These are phyloP conservation scores for Saccharomyces hybrid DNA, from an alignment of 1,139 yeast species.

Conservation along the genomic window DNA sequence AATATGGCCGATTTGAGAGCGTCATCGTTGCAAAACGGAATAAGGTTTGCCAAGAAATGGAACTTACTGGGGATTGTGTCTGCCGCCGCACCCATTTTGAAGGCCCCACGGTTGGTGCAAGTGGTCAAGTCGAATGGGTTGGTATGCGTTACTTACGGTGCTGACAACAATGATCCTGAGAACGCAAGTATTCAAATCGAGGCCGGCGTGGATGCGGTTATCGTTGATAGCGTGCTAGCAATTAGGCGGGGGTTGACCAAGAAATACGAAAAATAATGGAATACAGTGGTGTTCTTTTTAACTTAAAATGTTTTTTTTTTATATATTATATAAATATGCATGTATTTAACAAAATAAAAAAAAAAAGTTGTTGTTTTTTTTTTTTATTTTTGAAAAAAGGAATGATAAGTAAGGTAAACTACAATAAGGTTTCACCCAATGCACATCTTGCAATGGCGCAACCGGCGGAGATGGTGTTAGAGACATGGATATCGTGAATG, in stretches of 20 bases:
- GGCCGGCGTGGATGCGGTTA: constrained; percentile 96
- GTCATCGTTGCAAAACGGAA: constrained; percentile 80
- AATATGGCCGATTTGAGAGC: constrained; percentile 87
- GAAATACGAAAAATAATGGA: background rate
- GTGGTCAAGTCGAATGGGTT: constrained; percentile 86
- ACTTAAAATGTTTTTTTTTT: too few species aligned
- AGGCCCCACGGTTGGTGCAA: constrained; percentile 81
- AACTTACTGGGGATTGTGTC: constrained; percentile 86
- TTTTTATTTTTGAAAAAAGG: background rate
- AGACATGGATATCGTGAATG: constrained; percentile 63
- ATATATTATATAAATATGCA: background rate
- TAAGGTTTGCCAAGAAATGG: constrained; percentile 88
- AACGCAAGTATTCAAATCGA: constrained; percentile 80
- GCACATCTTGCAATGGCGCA: constrained; percentile 92
- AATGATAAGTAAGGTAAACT: constrained; percentile 12
- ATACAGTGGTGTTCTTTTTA: too few species aligned
- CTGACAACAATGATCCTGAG: constrained; percentile 75
- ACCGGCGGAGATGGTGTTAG: constrained; percentile 85
- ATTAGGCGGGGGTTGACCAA: constrained; percentile 69
- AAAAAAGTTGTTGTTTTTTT: too few species aligned
- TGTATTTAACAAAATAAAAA: background rate
- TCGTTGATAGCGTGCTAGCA: constrained; percentile 90
- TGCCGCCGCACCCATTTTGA: constrained; percentile 76
- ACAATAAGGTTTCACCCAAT: constrained; percentile 80
- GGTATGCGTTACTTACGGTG: constrained; percentile 91